Base-by-base conservation (phyloP, 1,139 yeast genomes). In the Tardiomyces depauwii region DNA sequence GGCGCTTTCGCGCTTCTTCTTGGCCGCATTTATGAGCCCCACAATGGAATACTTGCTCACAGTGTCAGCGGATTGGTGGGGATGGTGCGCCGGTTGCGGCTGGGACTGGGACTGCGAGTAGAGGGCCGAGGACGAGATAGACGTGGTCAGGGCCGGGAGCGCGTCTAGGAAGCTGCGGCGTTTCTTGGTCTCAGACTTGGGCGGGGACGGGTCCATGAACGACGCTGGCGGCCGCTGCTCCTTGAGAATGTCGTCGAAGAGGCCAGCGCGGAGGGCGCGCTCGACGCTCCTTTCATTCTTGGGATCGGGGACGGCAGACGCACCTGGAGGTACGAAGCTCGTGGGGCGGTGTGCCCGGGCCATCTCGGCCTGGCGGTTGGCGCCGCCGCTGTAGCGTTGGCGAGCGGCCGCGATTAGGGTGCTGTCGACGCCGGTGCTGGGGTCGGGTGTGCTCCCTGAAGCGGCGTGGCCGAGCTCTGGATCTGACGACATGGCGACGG, bases 1-100 rank as follows among this genome's bases (percentile, higher is more conserved):
- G 10, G n/a, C 16, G 36, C 36, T 30, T 30, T 30, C 36, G 16
- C 36, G 18, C 38, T 38, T 46, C 39, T 44, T 44, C 44, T 55
- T 55, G 7, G 56, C 55, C 2, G 57, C 59, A 36, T 47, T 52
- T 47, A 56, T 49, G 19, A 56, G 28, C 16, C 60, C 60, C 18
- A 45, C 47, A 40, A 56, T 53, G 44, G 42, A 40, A 18, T 21
- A 40, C 42, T 16, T 40, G 42, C 42, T 40, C 21, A 40, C 42
- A 4, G 18, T 25, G 12, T 39, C 41, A 7, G 14, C 40, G n/a
- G 16, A 25, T 2, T n/a, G 2, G 14, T 21, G 16, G 12, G 18
- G 40, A 2, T 12, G 13, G 13, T 2, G 5, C 16, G 19, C 9
- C 21, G 23, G 40, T 16, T 21, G 18, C 3, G 41, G 41, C 25